phyloP scores from a whole-genome alignment of 2,329 filamentous ascomycete species.

The Beauveria caledonica region DNA sequence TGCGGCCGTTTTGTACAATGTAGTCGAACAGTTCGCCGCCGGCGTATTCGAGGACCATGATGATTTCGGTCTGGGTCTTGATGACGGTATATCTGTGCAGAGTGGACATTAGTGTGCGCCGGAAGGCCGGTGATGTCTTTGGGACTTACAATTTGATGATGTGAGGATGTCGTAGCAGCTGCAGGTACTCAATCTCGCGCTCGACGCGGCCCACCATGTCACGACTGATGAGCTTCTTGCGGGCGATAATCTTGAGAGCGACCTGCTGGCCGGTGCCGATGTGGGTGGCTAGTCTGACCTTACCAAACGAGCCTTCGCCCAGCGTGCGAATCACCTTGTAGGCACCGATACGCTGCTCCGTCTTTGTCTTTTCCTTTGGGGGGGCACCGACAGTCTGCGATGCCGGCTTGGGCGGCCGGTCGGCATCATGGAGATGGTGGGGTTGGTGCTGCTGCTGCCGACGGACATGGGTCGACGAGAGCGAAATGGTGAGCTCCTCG shows the following conservation, averaged over 20 bases:
- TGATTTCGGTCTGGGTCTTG: slow-evolving; percentile 87
- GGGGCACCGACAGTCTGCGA: slow-evolving; percentile 21
- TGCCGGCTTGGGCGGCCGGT: slow-evolving; percentile 18
- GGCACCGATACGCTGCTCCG: slow-evolving; percentile 79
- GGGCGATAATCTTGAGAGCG: slow-evolving; percentile 93
- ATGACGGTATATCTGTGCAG: slow-evolving; percentile 79
- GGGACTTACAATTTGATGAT: slow-evolving; percentile 86
- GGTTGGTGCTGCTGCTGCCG: slow-evolving; percentile 30
- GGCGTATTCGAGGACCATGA: slow-evolving; percentile 98
- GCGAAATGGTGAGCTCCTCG: slow-evolving; percentile 73
- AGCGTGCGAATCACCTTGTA: slow-evolving; percentile 87
- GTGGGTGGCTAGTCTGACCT: slow-evolving; percentile 94
- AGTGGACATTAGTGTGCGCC: neutral
- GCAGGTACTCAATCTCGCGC: slow-evolving; percentile 95
- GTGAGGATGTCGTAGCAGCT: slow-evolving; percentile 89
- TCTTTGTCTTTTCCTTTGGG: slow-evolving; percentile 42
- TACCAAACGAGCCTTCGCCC: slow-evolving; percentile 95
- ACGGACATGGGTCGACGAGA: slow-evolving; percentile 57
- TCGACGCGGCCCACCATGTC: slow-evolving; percentile 98
- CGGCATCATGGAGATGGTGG: slow-evolving; percentile 16
- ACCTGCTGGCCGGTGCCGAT: slow-evolving; percentile 90
- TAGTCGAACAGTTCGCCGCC: slow-evolving; percentile 97
- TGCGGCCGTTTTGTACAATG: slow-evolving; percentile 86
- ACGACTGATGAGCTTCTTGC: slow-evolving; percentile 90
- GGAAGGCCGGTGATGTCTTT: neutral